Conservation (phyloP, 768 basidiomycete genomes). For the Candolleomyces eurysporus region DNA sequence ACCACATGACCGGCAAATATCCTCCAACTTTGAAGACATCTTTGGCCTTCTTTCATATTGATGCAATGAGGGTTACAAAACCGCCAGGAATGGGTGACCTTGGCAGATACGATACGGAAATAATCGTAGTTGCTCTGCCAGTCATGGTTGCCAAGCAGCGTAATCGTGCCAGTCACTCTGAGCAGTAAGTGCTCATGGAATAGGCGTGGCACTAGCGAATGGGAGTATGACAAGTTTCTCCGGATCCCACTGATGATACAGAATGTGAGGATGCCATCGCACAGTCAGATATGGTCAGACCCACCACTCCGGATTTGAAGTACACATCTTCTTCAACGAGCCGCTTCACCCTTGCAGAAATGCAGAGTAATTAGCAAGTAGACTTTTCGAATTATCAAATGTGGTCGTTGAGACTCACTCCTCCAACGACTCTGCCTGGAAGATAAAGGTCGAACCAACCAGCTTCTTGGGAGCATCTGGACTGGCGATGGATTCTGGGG, state of each 20-base stretch:
- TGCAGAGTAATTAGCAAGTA: neutral
- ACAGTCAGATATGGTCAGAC: constrained; percentile 10
- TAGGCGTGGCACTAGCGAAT: constrained; percentile 35
- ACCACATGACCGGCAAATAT: too few relatives aligned
- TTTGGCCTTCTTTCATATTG: too few relatives aligned
- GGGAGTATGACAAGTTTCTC: constrained; percentile 52
- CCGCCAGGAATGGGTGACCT: too few relatives aligned
- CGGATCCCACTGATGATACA: constrained; percentile 49
- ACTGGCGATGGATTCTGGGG: constrained; percentile 53
- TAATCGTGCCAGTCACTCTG: too few relatives aligned
- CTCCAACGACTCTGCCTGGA: constrained; percentile 52
- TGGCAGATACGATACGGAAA: too few relatives aligned
- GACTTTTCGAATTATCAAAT: neutral
- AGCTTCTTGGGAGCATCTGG: constrained; percentile 51
- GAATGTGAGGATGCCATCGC: neutral
- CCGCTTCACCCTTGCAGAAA: constrained; percentile 33
- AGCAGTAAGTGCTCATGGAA: constrained; percentile 2
- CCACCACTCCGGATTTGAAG: constrained; percentile 40
- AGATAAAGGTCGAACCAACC: constrained; percentile 58
- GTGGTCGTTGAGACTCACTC: constrained; percentile 30
- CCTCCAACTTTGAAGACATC: too few relatives aligned
- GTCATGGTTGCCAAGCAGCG: too few relatives aligned
- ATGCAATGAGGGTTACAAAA: too few relatives aligned
- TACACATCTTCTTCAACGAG: constrained; percentile 41
- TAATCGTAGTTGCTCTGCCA: too few relatives aligned